Evolutionary conservation across 2,329 filamentous ascomycete species (phyloP), one percentile per base, ranked within the genome.

Genomic region (Cytospora chrysosperma): DNA sequence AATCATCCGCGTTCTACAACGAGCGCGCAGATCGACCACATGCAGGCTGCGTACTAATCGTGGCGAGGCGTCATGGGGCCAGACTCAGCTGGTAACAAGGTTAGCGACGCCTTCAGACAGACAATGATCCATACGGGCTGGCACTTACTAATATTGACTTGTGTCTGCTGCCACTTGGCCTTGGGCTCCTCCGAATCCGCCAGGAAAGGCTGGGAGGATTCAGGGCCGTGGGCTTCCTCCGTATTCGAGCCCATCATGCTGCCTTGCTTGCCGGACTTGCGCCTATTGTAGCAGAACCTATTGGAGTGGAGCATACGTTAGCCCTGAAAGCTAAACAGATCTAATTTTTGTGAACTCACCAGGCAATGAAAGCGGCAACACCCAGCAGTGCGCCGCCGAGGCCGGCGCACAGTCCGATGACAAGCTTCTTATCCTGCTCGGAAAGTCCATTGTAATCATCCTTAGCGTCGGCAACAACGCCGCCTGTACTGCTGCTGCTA

Each of bases 391-490:
- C 61, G 1, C 61, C 64, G n/a, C 64, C 64, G 1, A 65, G 57
- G 9, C 59, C 65, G n/a, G 56, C 65, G 12, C 50, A 58, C 8
- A 65, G 34, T 9, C 61, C 63, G 26, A 67, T 61, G 21, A 53
- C 63, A 24, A 67, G 57, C 34, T 58, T 63, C 63, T 67, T 67
- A 21, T 55, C 50, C 17, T 61, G 50, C 28, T 57, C 60, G 12
- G 64, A 65, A 26, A 60, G 32, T 3, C 53, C 61, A 15, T 28
- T 40, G 13, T 50, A 60, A 3, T 40, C 49, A 15, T 57, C 15
- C n/a, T 63, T 58, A 6, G 61, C 53, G 8, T 19, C 51, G 19
- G 26, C 50, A 24, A 62, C 27, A 5, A 52, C 43, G 8, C 58
- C 53, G 6, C 24, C 15, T 13, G 57, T 30, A 0, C 47, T 53